Evolutionary conservation across 164 flowering plant species (phyloP).

Genomic region (Vitis labrusca): DNA sequence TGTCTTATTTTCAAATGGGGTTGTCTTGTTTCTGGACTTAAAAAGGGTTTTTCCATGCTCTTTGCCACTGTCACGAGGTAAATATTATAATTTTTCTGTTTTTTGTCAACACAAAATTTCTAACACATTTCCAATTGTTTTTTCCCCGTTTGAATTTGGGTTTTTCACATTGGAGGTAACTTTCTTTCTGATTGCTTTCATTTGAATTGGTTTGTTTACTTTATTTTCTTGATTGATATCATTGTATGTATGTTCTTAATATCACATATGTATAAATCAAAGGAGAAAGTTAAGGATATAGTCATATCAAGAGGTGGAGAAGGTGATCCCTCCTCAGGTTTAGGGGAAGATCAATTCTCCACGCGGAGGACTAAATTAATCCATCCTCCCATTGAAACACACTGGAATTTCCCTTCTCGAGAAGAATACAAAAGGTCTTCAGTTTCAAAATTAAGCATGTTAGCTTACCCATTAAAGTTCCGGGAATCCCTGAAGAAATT

Average conservation of each 20-base stretch:
- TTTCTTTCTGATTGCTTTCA: background rate
- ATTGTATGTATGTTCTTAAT: too few species aligned
- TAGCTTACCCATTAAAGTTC: constrained; percentile 17
- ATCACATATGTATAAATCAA: constrained; percentile 13
- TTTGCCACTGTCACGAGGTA: too few species aligned
- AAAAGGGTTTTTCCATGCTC: too few species aligned
- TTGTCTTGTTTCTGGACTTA: background rate
- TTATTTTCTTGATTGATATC: too few species aligned
- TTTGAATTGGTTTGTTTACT: too few species aligned
- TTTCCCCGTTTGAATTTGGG: background rate
- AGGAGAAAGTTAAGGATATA: constrained; percentile 15
- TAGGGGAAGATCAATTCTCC: background rate
- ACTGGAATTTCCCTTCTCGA: constrained; percentile 19
- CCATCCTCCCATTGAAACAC: constrained; percentile 29
- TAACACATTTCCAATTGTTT: background rate
- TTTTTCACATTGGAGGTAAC: background rate
- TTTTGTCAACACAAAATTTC: background rate
- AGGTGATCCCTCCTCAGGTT: background rate
- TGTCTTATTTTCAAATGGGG: background rate
- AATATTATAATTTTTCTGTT: background rate
- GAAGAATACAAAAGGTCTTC: constrained; percentile 3
- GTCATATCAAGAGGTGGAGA: constrained; percentile 10
- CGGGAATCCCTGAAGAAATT: constrained; percentile 23
- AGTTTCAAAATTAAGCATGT: background rate
- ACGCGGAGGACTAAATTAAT: background rate